A percentile compares a stretch with the other conserved stretches of the same genome.
phyloP scores from a whole-genome alignment of 2,329 filamentous ascomycete genomes.

The Blastomyces silverae region DNA sequence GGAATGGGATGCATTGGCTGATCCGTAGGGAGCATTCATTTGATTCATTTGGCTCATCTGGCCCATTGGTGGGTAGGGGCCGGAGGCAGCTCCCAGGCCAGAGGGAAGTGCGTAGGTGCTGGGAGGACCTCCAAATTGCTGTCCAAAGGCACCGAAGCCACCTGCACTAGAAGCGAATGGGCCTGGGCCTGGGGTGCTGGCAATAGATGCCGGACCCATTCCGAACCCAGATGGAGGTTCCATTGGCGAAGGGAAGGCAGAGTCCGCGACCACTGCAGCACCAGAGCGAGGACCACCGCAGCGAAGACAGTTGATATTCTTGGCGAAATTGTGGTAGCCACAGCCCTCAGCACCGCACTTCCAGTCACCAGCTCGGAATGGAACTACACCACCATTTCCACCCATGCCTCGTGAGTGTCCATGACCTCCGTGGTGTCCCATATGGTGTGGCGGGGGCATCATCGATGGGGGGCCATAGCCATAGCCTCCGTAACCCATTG shows the following conservation, averaged over 20 bases:
- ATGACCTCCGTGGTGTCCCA: slow-evolving; percentile 54
- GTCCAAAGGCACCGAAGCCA: slow-evolving; percentile 60
- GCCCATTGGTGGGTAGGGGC: slow-evolving; percentile 60
- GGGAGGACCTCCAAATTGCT: slow-evolving; percentile 77
- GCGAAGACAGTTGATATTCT: slow-evolving; percentile 95
- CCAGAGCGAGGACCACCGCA: slow-evolving; percentile 92
- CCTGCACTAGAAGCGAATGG: slow-evolving; percentile 64
- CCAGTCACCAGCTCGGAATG: slow-evolving; percentile 98
- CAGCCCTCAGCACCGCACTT: slow-evolving; percentile 97
- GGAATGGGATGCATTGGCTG: slow-evolving; percentile 69
- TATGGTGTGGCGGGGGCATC: slow-evolving; percentile 72
- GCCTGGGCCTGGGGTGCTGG: slow-evolving; percentile 63
- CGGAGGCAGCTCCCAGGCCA: slow-evolving; percentile 69
- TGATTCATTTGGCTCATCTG: slow-evolving; percentile 53
- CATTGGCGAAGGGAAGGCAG: slow-evolving; percentile 84
- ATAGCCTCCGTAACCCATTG: slow-evolving; percentile 61
- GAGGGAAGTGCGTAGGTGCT: slow-evolving; percentile 87
- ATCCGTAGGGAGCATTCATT: slow-evolving; percentile 57
- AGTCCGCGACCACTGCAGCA: slow-evolving; percentile 89
- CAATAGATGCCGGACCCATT: slow-evolving; percentile 81
- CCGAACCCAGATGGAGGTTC: slow-evolving; percentile 74
- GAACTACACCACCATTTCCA: slow-evolving; percentile 73
- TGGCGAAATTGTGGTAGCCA: slow-evolving; percentile 98
- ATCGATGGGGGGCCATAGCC: slow-evolving; percentile 61
- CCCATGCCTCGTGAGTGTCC: slow-evolving; percentile 60